Conservation (phyloP, 352 stramenopile species). For the Globisporangium canariense region DNA sequence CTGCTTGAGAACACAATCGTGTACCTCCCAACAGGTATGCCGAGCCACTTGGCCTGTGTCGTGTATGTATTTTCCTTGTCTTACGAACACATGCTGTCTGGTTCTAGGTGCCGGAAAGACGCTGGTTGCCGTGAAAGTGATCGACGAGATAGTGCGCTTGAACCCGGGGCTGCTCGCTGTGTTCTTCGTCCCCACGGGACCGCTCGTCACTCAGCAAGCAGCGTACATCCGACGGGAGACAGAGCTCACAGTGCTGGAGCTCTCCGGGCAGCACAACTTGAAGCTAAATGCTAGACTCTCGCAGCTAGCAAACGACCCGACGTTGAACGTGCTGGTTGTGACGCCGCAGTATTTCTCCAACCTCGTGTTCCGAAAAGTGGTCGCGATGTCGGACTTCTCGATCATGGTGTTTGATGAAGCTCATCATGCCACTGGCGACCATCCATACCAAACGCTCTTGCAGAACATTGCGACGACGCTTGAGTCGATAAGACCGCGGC, state of each 20-base stretch:
- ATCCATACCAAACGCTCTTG: constrained; percentile 63
- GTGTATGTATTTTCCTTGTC: not conserved
- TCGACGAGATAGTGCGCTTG: constrained; percentile 56
- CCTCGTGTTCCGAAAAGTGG: constrained; percentile 32
- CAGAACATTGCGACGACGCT: constrained; percentile 32
- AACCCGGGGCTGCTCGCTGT: constrained; percentile 55
- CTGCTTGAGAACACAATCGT: constrained; percentile 79
- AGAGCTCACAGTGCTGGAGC: constrained; percentile 40
- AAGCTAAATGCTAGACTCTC: constrained; percentile 10
- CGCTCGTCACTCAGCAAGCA: constrained; percentile 75
- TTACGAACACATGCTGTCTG: not conserved
- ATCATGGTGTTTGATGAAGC: constrained; percentile 81
- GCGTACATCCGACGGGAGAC: constrained; percentile 68
- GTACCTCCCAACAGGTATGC: constrained; percentile 62
- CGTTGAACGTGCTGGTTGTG: constrained; percentile 47
- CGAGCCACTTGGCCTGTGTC: not conserved
- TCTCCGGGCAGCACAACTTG: constrained; percentile 51
- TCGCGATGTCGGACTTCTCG: constrained; percentile 54
- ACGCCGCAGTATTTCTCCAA: constrained; percentile 76
- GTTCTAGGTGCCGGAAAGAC: constrained; percentile 61
- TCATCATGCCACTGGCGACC: constrained; percentile 61
- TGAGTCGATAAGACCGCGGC: constrained; percentile 29
- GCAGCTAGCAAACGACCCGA: constrained; percentile 20
- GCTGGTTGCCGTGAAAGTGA: constrained; percentile 67
- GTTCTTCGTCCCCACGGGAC: constrained; percentile 71